Conservation (phyloP, 495 filamentous ascomycete species). For the Penicillium longicatenatum region DNA sequence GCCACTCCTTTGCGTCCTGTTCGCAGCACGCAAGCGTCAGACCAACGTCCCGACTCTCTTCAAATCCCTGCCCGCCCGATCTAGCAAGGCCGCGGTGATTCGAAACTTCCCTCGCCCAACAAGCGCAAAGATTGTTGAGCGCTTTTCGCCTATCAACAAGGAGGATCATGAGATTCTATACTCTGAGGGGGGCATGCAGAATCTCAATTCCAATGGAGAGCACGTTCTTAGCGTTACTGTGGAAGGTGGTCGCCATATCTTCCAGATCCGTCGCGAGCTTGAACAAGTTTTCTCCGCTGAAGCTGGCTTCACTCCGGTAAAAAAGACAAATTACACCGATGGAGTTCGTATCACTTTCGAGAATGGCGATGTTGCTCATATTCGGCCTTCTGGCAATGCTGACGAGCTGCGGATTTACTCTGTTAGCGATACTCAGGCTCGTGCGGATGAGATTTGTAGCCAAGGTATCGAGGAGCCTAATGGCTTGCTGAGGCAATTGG, state of each 20-base stretch:
- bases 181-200: neutral
- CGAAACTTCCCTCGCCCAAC: conserved; percentile 32
- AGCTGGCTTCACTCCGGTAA: conserved; percentile 21
- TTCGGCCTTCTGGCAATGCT: conserved; percentile 33
- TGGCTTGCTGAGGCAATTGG: conserved; percentile 23
- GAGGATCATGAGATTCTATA: neutral
- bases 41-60: conserved; percentile 22
- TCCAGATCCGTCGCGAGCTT: conserved; percentile 18
- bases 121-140: conserved; percentile 27
- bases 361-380: conserved; percentile 31
- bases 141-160: conserved; percentile 20
- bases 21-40: conserved; percentile 14
- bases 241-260: neutral
- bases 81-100: conserved; percentile 25
- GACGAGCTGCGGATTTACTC: conserved; percentile 34
- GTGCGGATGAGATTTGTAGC: conserved; percentile 24
- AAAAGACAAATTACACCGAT: conserved; percentile 27
- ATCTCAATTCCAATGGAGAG: neutral
- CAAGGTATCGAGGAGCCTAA: conserved; percentile 24
- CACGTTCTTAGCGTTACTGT: neutral
- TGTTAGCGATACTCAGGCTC: conserved; percentile 25
- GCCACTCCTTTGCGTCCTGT: conserved; percentile 23
- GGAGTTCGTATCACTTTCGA: conserved; percentile 27
- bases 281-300: conserved; percentile 25
- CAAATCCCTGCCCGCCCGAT: conserved; percentile 19